These are phyloP conservation scores for Ophiostoma pallidulum DNA, from an alignment of 2,329 filamentous ascomycete genomes.

Conservation along the genomic window DNA sequence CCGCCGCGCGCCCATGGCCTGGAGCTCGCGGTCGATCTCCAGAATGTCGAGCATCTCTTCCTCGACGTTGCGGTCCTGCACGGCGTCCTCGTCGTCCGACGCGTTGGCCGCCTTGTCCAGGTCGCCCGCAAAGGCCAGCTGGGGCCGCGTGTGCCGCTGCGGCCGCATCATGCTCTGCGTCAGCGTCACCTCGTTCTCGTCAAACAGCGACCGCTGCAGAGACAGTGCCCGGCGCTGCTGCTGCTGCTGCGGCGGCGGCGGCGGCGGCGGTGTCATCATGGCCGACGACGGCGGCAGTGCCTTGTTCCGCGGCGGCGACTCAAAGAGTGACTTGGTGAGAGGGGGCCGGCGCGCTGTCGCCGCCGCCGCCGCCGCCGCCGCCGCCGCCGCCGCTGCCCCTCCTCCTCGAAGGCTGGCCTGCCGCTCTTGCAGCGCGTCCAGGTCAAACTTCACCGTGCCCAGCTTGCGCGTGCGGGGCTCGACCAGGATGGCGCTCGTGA, in stretches of 20 bases:
- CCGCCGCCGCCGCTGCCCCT: slow-evolving; percentile 17
- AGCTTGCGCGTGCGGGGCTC: slow-evolving; percentile 36
- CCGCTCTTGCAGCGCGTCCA: slow-evolving; percentile 36
- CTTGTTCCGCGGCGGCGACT: background rate
- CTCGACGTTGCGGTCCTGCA: slow-evolving; percentile 42
- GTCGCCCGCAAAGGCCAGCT: slow-evolving; percentile 41
- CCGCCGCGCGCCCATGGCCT: slow-evolving; percentile 42
- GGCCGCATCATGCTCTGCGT: slow-evolving; percentile 19
- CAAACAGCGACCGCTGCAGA: slow-evolving; percentile 17
- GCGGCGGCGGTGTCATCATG: background rate
- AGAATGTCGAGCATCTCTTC: slow-evolving; percentile 55
- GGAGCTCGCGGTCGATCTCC: slow-evolving; percentile 53
- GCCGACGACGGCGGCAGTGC: background rate
- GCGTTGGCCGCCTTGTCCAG: slow-evolving; percentile 45
- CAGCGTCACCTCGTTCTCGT: slow-evolving; percentile 21
- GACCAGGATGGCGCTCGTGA: slow-evolving; percentile 43
- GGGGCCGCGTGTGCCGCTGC: slow-evolving; percentile 18
- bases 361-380: slow-evolving; percentile 11
- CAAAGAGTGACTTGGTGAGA: slow-evolving; percentile 11
- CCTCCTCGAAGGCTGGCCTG: too few relatives aligned
- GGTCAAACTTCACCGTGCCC: slow-evolving; percentile 39
- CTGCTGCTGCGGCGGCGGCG: too few relatives aligned
- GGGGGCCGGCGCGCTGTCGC: slow-evolving; percentile 10
- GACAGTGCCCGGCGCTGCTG: too few relatives aligned
- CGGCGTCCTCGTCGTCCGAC: slow-evolving; percentile 38